Percentiles rank a stretch among this genome's conserved stretches.
These are phyloP conservation scores for Kandelia obovata DNA, from an alignment of 345 rosid species.

Conservation along the genomic window DNA sequence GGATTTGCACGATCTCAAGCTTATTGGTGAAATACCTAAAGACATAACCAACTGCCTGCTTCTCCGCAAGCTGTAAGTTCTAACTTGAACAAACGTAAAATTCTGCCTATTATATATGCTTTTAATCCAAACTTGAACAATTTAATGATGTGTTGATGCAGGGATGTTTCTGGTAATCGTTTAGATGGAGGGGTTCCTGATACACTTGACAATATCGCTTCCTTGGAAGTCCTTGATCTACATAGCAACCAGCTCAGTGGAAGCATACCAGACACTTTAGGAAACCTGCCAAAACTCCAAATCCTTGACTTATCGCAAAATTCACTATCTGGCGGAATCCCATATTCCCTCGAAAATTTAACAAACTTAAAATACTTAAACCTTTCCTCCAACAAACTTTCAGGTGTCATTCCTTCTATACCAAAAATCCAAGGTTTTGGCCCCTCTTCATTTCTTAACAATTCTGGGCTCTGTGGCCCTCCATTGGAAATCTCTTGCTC, in stretches of 20 bases:
- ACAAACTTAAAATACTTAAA: constrained; percentile 48
- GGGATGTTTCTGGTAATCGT: constrained; percentile 79
- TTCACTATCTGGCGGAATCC: constrained; percentile 63
- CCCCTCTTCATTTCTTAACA: constrained; percentile 64
- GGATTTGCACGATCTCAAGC: constrained; percentile 78
- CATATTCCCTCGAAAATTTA: constrained; percentile 63
- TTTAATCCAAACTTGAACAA: constrained; percentile 20
- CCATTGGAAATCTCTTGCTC: constrained; percentile 66
- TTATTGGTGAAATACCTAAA: constrained; percentile 57
- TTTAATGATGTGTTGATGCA: constrained; percentile 40
- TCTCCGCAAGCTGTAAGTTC: constrained; percentile 83
- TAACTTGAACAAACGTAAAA: constrained; percentile 16
- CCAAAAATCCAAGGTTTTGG: constrained; percentile 57
- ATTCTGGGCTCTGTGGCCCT: constrained; percentile 66
- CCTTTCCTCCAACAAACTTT: constrained; percentile 73
- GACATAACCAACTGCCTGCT: constrained; percentile 65
- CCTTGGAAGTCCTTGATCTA: constrained; percentile 71
- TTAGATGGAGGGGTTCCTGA: constrained; percentile 65
- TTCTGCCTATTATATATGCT: neutral
- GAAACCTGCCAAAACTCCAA: constrained; percentile 52
- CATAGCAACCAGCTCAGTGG: constrained; percentile 62
- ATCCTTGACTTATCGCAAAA: constrained; percentile 70
- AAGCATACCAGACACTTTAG: constrained; percentile 57
- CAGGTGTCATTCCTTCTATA: constrained; percentile 58
- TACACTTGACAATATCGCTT: constrained; percentile 58